Base-by-base conservation (phyloP, 2,329 filamentous ascomycete species). In the Leptographium procerum region DNA sequence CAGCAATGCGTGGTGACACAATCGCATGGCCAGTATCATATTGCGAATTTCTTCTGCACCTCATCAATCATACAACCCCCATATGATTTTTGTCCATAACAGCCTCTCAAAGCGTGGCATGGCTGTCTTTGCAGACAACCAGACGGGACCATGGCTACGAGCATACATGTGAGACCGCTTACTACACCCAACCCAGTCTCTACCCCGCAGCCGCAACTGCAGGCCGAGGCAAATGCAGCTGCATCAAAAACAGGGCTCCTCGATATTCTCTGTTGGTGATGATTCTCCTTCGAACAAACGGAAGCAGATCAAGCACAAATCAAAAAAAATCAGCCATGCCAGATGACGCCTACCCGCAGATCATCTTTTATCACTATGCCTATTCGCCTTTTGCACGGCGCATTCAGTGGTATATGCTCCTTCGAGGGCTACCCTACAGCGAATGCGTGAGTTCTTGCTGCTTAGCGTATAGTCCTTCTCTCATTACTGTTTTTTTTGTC, bases 331-430 rank as follows among this genome's bases (percentile, higher is more conserved):
- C 31, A 16, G 31, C 26, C 52, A 43, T 54, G 33, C 16, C 40
- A 6, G 40, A 43, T 19, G 24, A 36, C 22, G 33, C 14, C 24
- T 9, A 10, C 24, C 33, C 63, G 4, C 68, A 69, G n/a, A 77
- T 86, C 24, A 73, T 87, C 9, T 66, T 89, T 1, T 88, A 85
- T 68, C 84, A 87, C 69, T 89, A 89, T 67, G 67, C 74, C 1
- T 77, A 74, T 65, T 88, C 85, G 13, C 85, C 85, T 0, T 88
- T 81, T 65, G 85, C 84, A 9, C 76, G 76, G 57, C 74, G 84
- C 60, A 69, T 89, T 31, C 70, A 79, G 29, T 88, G 85, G 84
- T 89, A 89, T 67, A 74, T 89, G 14, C 75, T 77, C 45, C 77
- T 89, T 4, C 80, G 86, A 48, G 77, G 78, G 29, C 86, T 89